phyloP scores from a whole-genome alignment of 2,329 filamentous ascomycete genomes.

The Neonectria sp. region DNA sequence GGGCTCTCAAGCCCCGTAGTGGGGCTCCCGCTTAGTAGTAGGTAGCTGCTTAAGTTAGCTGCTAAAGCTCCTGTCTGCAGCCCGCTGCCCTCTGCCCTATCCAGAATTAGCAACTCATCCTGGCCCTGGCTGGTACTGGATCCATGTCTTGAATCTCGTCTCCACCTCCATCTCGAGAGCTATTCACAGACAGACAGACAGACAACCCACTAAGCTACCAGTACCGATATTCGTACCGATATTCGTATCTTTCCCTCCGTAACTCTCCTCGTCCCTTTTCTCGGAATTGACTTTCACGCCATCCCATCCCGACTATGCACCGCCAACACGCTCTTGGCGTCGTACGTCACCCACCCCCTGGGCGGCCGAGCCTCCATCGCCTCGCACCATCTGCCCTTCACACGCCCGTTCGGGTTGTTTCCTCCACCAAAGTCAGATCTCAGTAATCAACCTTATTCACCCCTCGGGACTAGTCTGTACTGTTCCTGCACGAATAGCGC shows the following conservation, averaged over 20 bases:
- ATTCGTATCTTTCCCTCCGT: background rate
- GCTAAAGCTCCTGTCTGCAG: no score
- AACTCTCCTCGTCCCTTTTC: background rate
- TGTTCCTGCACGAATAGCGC: no score
- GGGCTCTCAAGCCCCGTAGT: no score
- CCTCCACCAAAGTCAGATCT: conserved; percentile 1
- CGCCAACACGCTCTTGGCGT: background rate
- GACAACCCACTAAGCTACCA: no score
- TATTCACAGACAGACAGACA: no score
- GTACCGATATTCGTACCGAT: background rate
- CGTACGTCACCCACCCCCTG: background rate
- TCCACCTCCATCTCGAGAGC: no score
- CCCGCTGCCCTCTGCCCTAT: conserved; percentile 3
- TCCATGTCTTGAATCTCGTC: background rate
- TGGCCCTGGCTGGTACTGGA: background rate
- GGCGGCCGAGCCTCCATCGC: background rate
- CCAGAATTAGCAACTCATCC: conserved; percentile 30
- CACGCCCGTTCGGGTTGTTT: background rate
- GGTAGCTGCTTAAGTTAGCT: no score
- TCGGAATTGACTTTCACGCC: background rate
- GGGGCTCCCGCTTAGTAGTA: no score
- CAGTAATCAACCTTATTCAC: background rate
- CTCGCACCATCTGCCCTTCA: background rate
- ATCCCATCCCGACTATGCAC: background rate
- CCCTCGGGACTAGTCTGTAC: background rate